Conservation (phyloP, 2,329 filamentous ascomycete species). For the Talaromyces sp. region DNA sequence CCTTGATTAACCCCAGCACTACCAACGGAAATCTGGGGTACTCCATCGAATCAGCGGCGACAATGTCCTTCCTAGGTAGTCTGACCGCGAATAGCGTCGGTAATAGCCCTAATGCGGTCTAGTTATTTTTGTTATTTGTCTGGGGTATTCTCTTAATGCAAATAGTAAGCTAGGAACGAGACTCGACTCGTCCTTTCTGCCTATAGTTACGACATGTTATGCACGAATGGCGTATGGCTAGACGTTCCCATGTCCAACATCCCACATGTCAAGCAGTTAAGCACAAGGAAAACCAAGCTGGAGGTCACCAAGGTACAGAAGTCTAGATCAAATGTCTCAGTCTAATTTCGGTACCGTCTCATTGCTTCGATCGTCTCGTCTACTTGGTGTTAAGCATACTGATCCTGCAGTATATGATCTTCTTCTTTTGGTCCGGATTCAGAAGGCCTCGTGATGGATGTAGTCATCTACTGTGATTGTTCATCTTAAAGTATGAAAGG, state of each 20-base stretch:
- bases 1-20: neutral
- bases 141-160: neutral
- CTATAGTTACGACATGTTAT: neutral
- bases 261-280: neutral
- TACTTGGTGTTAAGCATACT: neutral
- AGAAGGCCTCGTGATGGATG: neutral
- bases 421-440: neutral
- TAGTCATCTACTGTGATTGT: neutral
- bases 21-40: constrained; percentile 4
- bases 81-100: neutral
- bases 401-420: neutral
- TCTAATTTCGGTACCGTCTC: neutral
- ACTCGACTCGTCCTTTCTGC: neutral
- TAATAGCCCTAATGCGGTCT: neutral
- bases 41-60: neutral
- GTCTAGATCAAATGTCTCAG: neutral
- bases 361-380: neutral
- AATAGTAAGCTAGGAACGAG: neutral
- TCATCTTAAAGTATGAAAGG: neutral
- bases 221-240: neutral
- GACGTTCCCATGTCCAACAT: neutral
- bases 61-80: neutral
- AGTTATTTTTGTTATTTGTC: neutral
- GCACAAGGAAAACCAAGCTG: neutral
- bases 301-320: neutral